phyloP scores from a whole-genome alignment of 371 early-diverging fungal species.

The Neoconidiobolus thromboides region DNA sequence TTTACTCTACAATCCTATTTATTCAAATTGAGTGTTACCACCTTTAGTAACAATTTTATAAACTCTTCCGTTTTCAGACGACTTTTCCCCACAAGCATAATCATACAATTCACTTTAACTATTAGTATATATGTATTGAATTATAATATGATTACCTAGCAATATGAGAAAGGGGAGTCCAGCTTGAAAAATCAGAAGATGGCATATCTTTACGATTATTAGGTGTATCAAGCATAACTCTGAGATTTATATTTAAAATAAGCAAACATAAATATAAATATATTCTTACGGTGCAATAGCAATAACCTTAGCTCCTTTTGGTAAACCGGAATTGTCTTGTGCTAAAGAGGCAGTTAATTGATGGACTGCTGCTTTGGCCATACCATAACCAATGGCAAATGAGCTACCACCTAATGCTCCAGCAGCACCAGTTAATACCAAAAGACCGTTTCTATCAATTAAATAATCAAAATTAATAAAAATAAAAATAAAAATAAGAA shows the following conservation, averaged over 20 bases:
- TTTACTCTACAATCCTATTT: slow-evolving; percentile 1
- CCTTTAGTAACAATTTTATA: slow-evolving; percentile 26
- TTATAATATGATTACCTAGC: slow-evolving; percentile 26
- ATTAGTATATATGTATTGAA: not conserved
- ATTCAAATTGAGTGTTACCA: slow-evolving; percentile 25
- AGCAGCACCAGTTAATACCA: slow-evolving; percentile 66
- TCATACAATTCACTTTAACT: slow-evolving; percentile 22
- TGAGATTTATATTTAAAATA: slow-evolving; percentile 13
- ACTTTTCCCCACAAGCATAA: slow-evolving; percentile 21
- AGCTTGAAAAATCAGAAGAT: slow-evolving; percentile 59
- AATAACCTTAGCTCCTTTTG: slow-evolving; percentile 39
- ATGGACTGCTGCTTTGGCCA: slow-evolving; percentile 88
- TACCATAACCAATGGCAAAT: slow-evolving; percentile 85
- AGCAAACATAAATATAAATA: not conserved
- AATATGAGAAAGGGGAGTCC: slow-evolving; percentile 70
- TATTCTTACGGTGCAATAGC: slow-evolving; percentile 58
- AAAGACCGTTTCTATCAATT: slow-evolving; percentile 45
- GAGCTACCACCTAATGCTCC: slow-evolving; percentile 39
- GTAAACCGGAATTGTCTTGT: slow-evolving; percentile 53
- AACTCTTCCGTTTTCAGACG: slow-evolving; percentile 29
- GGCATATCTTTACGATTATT: slow-evolving; percentile 81
- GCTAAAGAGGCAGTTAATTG: slow-evolving; percentile 70
- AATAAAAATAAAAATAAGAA: not conserved
- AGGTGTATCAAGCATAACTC: slow-evolving; percentile 77
- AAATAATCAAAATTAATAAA: not conserved